Evolutionary conservation across 768 basidiomycete species (phyloP), one percentile per base, ranked within the genome.

Genomic region (Xanthoconium purpureum): DNA sequence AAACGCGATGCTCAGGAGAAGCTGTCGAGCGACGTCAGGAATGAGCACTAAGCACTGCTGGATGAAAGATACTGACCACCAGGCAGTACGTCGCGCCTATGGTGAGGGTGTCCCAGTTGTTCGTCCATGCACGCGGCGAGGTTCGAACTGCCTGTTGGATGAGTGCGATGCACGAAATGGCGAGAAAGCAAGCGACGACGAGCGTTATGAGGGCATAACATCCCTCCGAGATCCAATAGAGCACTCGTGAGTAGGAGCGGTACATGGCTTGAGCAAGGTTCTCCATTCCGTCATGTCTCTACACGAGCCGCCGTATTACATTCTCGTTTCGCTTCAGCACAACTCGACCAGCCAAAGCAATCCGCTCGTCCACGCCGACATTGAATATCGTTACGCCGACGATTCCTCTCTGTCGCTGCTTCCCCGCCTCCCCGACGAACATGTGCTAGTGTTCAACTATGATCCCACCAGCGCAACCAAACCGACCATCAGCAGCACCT

Each of bases 321-420:
- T 92, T 38, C 80, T 93, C 52, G 74, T 87, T 52, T 74, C 78
- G 12, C 67, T 79, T 24, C 70, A 71, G 20, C 56, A 67, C 47
- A 72, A 75, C 32, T 66, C 68, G 48, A 49, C 77, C 20, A 67
- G 77, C 3, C 72, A 74, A 12, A 77, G 75, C 30, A 74, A 58
- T 2, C 59, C 56, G 33, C 63, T 76, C 46, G 73, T 79, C 12
- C 91, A 93, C 65, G 88, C 89, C 6, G 73, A 76, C 42, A 84
- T 94, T 17, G 87, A 92, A 62, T 92, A 92, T 67, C 87, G 89
- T 63, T 93, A 89, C 65, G 80, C 83, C 18, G 89, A 94, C 63
- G 91, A 94, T 65, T 78, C 85, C 0, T 85, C 89, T 4, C 70
- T 83, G n/a, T 71, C 81, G 12, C 71, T 92, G 13, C 72, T 90